Evolutionary conservation across 495 filamentous ascomycete genomes (phyloP).

Genomic region (Clavariopsis aquatica): DNA sequence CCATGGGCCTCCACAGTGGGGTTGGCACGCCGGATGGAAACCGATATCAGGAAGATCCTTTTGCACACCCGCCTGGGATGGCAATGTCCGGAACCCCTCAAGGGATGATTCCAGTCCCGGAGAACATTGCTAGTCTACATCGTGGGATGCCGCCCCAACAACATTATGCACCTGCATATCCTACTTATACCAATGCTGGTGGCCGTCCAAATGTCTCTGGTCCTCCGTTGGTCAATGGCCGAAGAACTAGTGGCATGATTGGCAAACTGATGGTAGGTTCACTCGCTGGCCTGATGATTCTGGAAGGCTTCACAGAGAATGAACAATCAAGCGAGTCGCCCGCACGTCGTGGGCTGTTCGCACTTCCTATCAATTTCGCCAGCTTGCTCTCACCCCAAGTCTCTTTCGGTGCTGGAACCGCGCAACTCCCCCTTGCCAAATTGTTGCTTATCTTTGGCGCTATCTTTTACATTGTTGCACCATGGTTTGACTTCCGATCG

Average conservation of each 20-base stretch:
- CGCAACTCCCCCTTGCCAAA: constrained; percentile 51
- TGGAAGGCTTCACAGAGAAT: constrained; percentile 69
- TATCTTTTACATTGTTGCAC: constrained; percentile 66
- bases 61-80: constrained; percentile 11
- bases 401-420: constrained; percentile 25
- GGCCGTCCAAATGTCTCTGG: constrained; percentile 15
- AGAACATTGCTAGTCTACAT: constrained; percentile 72
- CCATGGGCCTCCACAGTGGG: constrained; percentile 52
- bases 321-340: constrained; percentile 60
- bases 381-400: constrained; percentile 27
- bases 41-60: constrained; percentile 39
- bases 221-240: constrained; percentile 37
- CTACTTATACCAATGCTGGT: constrained; percentile 20
- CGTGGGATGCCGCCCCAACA: constrained; percentile 42
- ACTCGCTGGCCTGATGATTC: constrained; percentile 85
- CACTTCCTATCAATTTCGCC: constrained; percentile 58
- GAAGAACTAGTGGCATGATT: constrained; percentile 46
- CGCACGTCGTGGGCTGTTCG: constrained; percentile 68
- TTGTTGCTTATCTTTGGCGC: constrained; percentile 63
- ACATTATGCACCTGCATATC: constrained; percentile 39
- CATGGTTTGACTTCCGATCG: constrained; percentile 63
- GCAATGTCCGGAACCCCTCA: constrained; percentile 45
- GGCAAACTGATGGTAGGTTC: constrained; percentile 89
- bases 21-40: constrained; percentile 40
- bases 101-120: constrained; percentile 76